Evolutionary conservation across 2,329 filamentous ascomycete genomes (phyloP), one percentile per base, ranked within the genome.

Genomic region (Microdochium nivale): DNA sequence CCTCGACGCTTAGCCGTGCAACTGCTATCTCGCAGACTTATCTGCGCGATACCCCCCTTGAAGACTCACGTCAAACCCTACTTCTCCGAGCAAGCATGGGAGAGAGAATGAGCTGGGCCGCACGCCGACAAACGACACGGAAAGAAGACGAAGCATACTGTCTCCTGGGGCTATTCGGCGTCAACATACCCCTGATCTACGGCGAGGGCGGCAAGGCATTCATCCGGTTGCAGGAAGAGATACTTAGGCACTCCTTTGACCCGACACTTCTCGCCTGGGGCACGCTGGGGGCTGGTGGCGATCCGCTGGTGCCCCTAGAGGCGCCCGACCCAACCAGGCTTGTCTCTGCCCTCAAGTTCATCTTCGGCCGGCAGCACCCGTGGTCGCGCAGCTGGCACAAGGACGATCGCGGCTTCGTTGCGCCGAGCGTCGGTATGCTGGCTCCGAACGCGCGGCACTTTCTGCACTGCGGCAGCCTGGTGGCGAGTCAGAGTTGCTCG

Each of bases 131-230:
- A 27, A 60, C 55, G 14, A 60, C 53, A 1, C 51, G 55, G n/a
- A 8, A 33, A 54, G 52, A 61, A 40, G 58, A 64, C 53, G 40
- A 51, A 4, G 59, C 60, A 1, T 63, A 62, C 49, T 60, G 56
- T 24, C 49, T 63, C 1, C 32, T 62, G n/a, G 60, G 60, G 2
- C 23, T 62, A 9, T 62, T 62, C 25, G 52, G 50, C 23, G 51
- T 63, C 21, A 60, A 56, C 16, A 62, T 63, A 54, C 55, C 60
- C 8, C 47, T 63, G 27, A 49, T 60, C 3, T 62, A 62, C 40
- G 58, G 60, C 13, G 60, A 4, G 8, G n/a, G n/a, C 5, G 35
- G 37, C 1, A 11, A 43, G 1, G 16, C 35, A 2, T 44, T 48
- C 55, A 49, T 51, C 19, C 43, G 47, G 33, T 2, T 16, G 44